A percentile compares a stretch with the other conserved stretches of the same genome.
These are phyloP conservation scores for Mesembryanthemum crystallinum DNA, from an alignment of 148 eudicot species.

Conservation along the genomic window DNA sequence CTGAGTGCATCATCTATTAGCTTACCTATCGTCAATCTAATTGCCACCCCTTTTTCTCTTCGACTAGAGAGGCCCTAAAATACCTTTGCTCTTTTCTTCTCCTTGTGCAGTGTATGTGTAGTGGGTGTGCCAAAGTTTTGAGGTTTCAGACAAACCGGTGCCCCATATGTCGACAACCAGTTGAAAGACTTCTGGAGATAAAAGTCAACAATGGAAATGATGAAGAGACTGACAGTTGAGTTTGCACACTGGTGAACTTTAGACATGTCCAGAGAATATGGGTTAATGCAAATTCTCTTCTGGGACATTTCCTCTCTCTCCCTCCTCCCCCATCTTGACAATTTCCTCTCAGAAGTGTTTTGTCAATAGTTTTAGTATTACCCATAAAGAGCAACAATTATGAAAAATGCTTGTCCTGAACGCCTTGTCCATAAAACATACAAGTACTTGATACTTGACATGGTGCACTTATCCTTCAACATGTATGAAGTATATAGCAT, in stretches of 20 bases:
- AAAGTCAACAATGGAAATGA: constrained; percentile 60
- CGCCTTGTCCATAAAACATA: constrained; percentile 18
- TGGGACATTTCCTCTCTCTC: background rate
- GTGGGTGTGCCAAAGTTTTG: constrained; percentile 90
- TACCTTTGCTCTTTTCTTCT: background rate
- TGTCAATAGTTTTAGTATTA: constrained; percentile 15
- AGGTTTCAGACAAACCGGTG: constrained; percentile 92
- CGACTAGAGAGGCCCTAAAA: background rate
- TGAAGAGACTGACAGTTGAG: constrained; percentile 23
- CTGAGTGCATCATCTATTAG: background rate
- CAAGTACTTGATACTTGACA: constrained; percentile 12
- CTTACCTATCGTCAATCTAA: background rate
- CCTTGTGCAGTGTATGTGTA: constrained; percentile 92
- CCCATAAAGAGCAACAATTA: constrained; percentile 13
- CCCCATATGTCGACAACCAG: constrained; percentile 98
- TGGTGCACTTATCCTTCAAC: background rate
- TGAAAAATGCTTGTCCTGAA: background rate
- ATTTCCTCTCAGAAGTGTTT: background rate
- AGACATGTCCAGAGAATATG: background rate
- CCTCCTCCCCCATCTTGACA: background rate
- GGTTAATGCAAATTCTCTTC: background rate
- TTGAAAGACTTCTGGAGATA: constrained; percentile 93
- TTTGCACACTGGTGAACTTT: background rate
- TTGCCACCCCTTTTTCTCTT: background rate
- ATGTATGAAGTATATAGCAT: constrained; percentile 9